phyloP scores from a whole-genome alignment of 805 yeast species.

The Metschnikowia proteae region DNA sequence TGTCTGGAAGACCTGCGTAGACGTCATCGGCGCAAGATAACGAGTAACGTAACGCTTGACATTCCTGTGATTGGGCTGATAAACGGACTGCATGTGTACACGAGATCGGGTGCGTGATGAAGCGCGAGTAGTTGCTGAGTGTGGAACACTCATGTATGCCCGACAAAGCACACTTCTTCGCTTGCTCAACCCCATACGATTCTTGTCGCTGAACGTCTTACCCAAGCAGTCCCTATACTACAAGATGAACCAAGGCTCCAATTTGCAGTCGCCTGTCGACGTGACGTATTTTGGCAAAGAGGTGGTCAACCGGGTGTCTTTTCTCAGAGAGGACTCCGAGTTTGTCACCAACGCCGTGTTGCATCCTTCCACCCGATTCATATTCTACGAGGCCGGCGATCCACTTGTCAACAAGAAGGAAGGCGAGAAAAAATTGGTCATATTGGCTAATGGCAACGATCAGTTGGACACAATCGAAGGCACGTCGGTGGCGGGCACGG shows the following conservation, averaged over 20 bases:
- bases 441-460: conserved; percentile 33
- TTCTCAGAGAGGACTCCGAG: conserved; percentile 52
- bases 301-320: conserved; percentile 61
- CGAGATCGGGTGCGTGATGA: neutral
- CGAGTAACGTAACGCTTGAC: too few species aligned
- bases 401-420: conserved; percentile 32
- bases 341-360: conserved; percentile 46
- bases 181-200: neutral
- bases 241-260: conserved; percentile 11
- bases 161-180: conserved; percentile 1
- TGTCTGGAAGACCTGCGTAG: neutral
- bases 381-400: conserved; percentile 36
- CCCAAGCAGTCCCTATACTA: conserved; percentile 4
- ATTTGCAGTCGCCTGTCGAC: conserved; percentile 5
- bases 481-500: conserved; percentile 13
- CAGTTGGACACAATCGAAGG: conserved; percentile 24
- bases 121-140: conserved; percentile 3
- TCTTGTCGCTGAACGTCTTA: neutral
- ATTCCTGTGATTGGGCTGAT: too few species aligned
- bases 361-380: conserved; percentile 47
- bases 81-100: neutral
- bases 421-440: conserved; percentile 25
- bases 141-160: conserved; percentile 1
- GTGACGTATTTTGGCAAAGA: conserved; percentile 44
- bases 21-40: too few species aligned